phyloP scores from a whole-genome alignment of 2,329 filamentous ascomycete genomes.

The Fusarium nematophilum region DNA sequence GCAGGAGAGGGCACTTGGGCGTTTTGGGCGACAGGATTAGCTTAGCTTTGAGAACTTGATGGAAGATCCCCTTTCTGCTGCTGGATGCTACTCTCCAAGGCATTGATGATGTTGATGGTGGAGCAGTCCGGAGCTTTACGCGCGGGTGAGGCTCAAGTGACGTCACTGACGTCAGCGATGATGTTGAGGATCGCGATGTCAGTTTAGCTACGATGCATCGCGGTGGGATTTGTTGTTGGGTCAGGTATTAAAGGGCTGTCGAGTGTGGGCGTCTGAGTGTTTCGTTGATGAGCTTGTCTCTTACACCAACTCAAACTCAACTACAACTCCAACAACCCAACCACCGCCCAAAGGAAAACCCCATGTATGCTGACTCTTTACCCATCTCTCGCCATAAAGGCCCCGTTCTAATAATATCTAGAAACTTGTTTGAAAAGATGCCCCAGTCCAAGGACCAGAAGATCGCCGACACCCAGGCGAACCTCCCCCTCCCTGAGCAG shows the following conservation, averaged over 20 bases:
- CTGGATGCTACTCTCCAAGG: not conserved
- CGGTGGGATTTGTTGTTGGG: not conserved
- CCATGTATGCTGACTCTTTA: too few species aligned
- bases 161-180: conserved; percentile 44
- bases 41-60: conserved; percentile 19
- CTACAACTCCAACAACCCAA: not conserved
- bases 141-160: conserved; percentile 27
- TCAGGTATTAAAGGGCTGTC: conserved; percentile 14
- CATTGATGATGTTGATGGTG: conserved; percentile 24
- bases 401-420: too few species aligned
- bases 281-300: not conserved
- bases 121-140: conserved; percentile 35
- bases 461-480: conserved; percentile 75
- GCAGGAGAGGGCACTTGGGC: conserved; percentile 14
- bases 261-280: conserved; percentile 10
- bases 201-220: conserved; percentile 3
- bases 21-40: conserved; percentile 31
- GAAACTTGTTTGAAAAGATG: too few species aligned
- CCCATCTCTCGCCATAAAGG: too few species aligned
- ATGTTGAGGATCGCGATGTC: conserved; percentile 24
- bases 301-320: conserved; percentile 3
- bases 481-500: conserved; percentile 83
- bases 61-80: not conserved
- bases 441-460: conserved; percentile 68
- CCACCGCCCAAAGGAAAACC: not conserved